Conservation (phyloP, 768 basidiomycete genomes). For the Hygrophorus russula region DNA sequence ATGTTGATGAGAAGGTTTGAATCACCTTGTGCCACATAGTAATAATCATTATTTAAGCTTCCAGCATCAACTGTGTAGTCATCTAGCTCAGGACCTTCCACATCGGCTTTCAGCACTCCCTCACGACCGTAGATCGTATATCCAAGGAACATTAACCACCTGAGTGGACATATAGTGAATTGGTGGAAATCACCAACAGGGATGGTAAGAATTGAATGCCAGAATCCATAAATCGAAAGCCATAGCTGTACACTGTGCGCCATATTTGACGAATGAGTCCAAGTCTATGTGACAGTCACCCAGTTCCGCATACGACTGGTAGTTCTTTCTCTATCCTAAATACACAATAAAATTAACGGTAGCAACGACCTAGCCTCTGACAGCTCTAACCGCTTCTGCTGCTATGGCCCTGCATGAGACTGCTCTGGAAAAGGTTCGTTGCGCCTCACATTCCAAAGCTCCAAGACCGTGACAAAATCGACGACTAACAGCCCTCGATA, state of each 20-base stretch:
- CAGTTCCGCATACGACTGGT: too few species aligned
- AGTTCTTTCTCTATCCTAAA: neutral
- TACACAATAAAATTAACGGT: neutral
- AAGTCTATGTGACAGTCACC: too few species aligned
- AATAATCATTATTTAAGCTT: constrained; percentile 4
- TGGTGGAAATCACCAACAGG: constrained; percentile 5
- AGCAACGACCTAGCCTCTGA: constrained; percentile 40
- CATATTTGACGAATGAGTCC: too few species aligned
- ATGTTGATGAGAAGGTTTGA: neutral
- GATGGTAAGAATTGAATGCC: constrained; percentile 7
- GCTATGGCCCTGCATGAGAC: constrained; percentile 5
- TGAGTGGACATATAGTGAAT: constrained; percentile 10
- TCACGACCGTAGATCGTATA: constrained; percentile 10
- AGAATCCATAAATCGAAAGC: too few species aligned
- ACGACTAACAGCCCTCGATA: constrained; percentile 60
- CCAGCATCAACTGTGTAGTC: constrained; percentile 7
- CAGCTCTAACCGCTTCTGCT: constrained; percentile 20
- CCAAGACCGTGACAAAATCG: neutral
- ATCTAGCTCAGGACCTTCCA: constrained; percentile 9
- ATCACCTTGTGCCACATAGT: constrained; percentile 8
- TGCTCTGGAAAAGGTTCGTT: neutral
- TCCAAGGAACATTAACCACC: constrained; percentile 11
- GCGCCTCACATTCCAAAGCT: neutral
- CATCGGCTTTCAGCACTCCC: constrained; percentile 4
- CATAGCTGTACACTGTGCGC: too few species aligned